Percentiles rank a stretch among this genome's conserved stretches.
These are phyloP conservation scores for Fragaria iinumae DNA, from an alignment of 306 rosid genomes.

Conservation along the genomic window DNA sequence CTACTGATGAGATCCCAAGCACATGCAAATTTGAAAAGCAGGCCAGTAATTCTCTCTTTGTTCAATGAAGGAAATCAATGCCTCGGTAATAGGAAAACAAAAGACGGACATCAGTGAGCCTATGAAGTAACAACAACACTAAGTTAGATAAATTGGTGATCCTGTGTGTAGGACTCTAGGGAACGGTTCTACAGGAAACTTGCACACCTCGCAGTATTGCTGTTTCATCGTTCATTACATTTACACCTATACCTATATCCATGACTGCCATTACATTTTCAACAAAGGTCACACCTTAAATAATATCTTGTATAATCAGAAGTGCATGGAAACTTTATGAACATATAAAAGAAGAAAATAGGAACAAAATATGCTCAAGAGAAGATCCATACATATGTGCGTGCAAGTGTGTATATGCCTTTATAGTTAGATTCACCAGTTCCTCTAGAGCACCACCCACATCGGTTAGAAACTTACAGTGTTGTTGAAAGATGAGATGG, in stretches of 20 bases:
- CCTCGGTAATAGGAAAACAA: background rate
- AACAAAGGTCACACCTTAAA: background rate
- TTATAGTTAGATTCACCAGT: constrained; percentile 11
- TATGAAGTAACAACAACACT: background rate
- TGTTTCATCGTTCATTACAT: background rate
- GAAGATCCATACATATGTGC: background rate
- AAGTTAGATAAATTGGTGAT: background rate
- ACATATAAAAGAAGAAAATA: constrained; percentile 20
- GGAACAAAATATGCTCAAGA: background rate
- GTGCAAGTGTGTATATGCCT: background rate
- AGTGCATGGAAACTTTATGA: constrained; percentile 14
- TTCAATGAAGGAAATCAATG: background rate
- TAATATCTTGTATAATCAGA: background rate
- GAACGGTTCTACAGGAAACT: background rate
- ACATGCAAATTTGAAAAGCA: background rate
- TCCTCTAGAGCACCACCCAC: constrained; percentile 14
- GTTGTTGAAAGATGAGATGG: constrained; percentile 75
- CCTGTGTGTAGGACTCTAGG: background rate
- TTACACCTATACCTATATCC: background rate
- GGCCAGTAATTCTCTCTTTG: background rate
- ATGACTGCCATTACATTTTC: background rate
- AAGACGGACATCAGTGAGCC: background rate
- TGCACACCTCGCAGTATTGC: background rate
- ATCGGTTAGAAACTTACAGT: constrained; percentile 56
- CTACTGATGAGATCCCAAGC: background rate